Evolutionary conservation across 768 basidiomycete species (phyloP).

Genomic region (Infundibulicybe gibba): DNA sequence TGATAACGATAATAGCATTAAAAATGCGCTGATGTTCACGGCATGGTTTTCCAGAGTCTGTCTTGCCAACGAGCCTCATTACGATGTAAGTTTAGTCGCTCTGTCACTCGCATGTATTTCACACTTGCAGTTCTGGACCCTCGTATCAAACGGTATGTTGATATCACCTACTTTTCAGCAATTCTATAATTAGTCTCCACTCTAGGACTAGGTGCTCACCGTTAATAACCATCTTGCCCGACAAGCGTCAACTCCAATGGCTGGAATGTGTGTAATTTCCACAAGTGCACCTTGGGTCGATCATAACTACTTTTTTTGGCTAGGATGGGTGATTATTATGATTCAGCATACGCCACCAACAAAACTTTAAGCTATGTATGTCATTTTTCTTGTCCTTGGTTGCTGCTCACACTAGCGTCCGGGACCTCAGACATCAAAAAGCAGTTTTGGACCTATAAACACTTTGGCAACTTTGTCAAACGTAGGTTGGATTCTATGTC

Average conservation of each 20-base stretch:
- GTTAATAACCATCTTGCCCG: slow-evolving; percentile 26
- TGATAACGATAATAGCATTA: slow-evolving; percentile 17
- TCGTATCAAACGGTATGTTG: slow-evolving; percentile 27
- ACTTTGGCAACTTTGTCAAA: slow-evolving; percentile 37
- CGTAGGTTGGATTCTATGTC: slow-evolving; percentile 17
- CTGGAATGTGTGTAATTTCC: slow-evolving; percentile 30
- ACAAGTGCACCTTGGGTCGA: not conserved
- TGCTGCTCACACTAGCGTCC: not conserved
- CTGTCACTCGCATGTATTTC: not conserved
- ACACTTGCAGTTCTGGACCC: slow-evolving; percentile 31
- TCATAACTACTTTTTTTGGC: not conserved
- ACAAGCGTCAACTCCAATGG: slow-evolving; percentile 32
- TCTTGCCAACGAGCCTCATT: slow-evolving; percentile 31
- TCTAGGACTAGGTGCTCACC: slow-evolving; percentile 37
- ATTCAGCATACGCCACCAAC: slow-evolving; percentile 31
- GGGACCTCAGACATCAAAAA: slow-evolving; percentile 26
- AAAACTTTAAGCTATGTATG: slow-evolving; percentile 32
- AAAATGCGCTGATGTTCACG: slow-evolving; percentile 35
- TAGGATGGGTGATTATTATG: slow-evolving; percentile 39
- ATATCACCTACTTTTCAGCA: slow-evolving; percentile 3
- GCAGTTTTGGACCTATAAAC: slow-evolving; percentile 36
- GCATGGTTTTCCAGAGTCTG: slow-evolving; percentile 35
- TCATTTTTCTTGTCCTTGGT: not conserved
- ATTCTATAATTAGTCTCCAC: not conserved
- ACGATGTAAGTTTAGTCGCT: slow-evolving; percentile 24